Conservation (phyloP, 1,284 basidiomycete genomes). For the Fomitopsis palustris region DNA sequence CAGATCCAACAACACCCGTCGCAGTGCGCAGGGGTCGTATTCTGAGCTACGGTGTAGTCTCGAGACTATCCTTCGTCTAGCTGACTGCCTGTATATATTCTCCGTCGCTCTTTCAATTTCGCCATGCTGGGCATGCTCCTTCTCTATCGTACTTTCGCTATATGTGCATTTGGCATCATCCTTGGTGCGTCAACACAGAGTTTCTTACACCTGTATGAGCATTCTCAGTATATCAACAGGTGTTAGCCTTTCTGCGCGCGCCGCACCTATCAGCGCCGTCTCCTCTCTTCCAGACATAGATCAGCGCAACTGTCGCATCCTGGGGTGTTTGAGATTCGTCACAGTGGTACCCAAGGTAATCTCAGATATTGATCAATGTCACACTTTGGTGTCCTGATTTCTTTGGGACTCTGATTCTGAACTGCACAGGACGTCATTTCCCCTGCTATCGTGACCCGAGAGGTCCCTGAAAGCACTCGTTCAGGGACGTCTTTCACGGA, state of each 20-base stretch:
- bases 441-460: neutral
- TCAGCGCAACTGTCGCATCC: neutral
- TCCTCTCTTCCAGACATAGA: neutral
- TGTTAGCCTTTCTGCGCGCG: neutral
- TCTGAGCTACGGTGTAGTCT: neutral
- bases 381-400: too few species aligned
- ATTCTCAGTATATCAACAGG: neutral
- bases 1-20: too few species aligned
- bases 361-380: neutral
- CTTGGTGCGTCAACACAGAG: neutral
- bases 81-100: neutral
- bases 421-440: too few species aligned
- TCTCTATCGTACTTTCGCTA: neutral
- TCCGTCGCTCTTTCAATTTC: neutral
- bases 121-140: neutral
- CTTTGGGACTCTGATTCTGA: too few species aligned
- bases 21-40: too few species aligned
- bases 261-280: neutral
- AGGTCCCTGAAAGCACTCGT: neutral
- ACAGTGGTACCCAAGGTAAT: neutral
- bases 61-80: neutral
- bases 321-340: neutral
- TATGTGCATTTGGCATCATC: neutral
- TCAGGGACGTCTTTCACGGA: neutral
- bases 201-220: neutral